These are phyloP conservation scores for Naganishia cerealis DNA, from an alignment of 1,284 basidiomycete species.

Conservation along the genomic window DNA sequence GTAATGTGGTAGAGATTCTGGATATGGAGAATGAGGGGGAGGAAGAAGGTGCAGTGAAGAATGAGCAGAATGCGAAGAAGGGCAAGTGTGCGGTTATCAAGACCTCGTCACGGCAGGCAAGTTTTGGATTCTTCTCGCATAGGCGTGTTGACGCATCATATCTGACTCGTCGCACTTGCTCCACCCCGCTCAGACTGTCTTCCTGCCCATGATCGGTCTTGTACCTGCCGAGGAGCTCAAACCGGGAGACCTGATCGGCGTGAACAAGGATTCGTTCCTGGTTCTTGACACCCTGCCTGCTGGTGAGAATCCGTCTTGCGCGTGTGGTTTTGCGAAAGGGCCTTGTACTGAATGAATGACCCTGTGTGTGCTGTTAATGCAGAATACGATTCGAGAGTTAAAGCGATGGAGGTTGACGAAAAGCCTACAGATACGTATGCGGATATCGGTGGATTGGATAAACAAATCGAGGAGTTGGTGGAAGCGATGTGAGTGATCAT, in stretches of 20 bases:
- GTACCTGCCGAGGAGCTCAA: conserved; percentile 85
- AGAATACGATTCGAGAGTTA: conserved; percentile 75
- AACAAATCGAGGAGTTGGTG: conserved; percentile 77
- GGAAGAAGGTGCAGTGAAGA: conserved; percentile 89
- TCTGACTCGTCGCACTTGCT: background rate
- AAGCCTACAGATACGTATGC: conserved; percentile 75
- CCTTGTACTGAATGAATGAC: background rate
- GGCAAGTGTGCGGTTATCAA: conserved; percentile 99
- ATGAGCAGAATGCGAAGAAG: conserved; percentile 88
- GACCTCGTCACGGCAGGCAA: conserved; percentile 84
- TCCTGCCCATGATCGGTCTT: conserved; percentile 94
- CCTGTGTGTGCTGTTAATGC: conserved; percentile 40
- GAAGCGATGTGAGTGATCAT: conserved; percentile 64
- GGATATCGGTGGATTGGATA: conserved; percentile 75
- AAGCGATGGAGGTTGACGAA: conserved; percentile 91
- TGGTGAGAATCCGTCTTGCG: conserved; percentile 39
- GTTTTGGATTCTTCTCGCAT: conserved; percentile 27
- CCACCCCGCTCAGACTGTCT: conserved; percentile 70
- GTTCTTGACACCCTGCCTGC: conserved; percentile 80
- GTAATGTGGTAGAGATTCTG: conserved; percentile 96
- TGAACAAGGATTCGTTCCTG: conserved; percentile 99
- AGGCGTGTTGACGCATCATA: background rate
- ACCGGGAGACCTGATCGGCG: conserved; percentile 92
- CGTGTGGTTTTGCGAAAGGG: background rate
- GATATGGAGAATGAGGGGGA: conserved; percentile 90